Conservation (phyloP, 2,329 filamentous ascomycete species). For the Huntiella bhutanensis region DNA sequence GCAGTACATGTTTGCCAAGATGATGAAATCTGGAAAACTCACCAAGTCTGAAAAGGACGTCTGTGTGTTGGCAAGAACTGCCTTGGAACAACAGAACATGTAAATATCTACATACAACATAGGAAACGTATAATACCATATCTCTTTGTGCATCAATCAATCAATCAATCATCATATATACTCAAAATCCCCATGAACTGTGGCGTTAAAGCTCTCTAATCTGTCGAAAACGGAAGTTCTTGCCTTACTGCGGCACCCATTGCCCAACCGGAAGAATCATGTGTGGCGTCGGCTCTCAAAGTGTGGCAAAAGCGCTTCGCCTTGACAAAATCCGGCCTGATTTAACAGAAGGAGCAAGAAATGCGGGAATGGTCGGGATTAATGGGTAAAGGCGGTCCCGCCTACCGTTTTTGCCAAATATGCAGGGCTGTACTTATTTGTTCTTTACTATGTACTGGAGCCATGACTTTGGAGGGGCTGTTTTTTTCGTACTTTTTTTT, state of each 20-base stretch:
- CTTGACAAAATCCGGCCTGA: constrained; percentile 1
- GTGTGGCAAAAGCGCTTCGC: constrained; percentile 5
- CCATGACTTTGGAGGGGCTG: no score
- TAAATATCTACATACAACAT: background rate
- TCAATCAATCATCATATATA: background rate
- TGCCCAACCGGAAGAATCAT: background rate
- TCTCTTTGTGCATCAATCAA: background rate
- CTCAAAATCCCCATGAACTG: background rate
- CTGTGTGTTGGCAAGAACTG: constrained; percentile 24
- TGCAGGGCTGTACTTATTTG: background rate
- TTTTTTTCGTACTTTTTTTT: background rate
- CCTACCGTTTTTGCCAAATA: constrained; percentile 6
- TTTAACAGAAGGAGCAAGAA: background rate
- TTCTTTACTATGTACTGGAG: background rate
- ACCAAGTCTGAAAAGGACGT: constrained; percentile 28
- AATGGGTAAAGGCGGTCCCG: constrained; percentile 5
- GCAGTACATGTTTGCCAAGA: constrained; percentile 61
- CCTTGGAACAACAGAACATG: constrained; percentile 17
- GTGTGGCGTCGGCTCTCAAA: background rate
- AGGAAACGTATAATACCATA: background rate
- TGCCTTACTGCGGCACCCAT: background rate
- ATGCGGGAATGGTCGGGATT: constrained; percentile 10
- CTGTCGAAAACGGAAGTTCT: constrained; percentile 4
- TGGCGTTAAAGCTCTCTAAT: background rate
- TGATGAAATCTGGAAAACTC: constrained; percentile 36